Conservation (phyloP, 164 flowering plant species). For the Akebia trifoliata region DNA sequence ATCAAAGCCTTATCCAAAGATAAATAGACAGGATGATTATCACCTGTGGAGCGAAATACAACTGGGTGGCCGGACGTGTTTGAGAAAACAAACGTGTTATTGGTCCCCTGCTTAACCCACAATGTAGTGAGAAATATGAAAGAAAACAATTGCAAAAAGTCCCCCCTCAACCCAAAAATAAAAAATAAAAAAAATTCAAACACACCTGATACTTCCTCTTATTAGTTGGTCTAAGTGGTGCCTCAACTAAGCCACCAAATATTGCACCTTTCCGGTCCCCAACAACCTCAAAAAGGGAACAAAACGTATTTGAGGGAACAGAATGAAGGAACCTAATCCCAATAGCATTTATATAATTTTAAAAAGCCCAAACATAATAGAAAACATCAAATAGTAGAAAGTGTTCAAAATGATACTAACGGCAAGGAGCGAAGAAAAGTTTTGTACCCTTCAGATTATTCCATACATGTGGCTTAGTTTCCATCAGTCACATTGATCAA, state of each 20-base stretch:
- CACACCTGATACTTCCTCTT: slow-evolving; percentile 81
- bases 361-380: too few relatives aligned
- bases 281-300: slow-evolving; percentile 52
- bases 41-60: slow-evolving; percentile 91
- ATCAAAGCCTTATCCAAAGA: too few relatives aligned
- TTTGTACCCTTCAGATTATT: too few relatives aligned
- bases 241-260: slow-evolving; percentile 96
- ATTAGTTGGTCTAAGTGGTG: slow-evolving; percentile 66
- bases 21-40: not conserved
- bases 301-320: not conserved
- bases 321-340: not conserved
- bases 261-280: slow-evolving; percentile 86
- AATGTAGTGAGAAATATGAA: slow-evolving; percentile 10
- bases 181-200: not conserved
- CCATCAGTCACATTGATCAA: too few relatives aligned
- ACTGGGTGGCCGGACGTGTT: slow-evolving; percentile 49
- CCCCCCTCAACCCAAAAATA: not conserved
- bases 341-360: not conserved
- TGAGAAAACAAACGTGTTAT: slow-evolving; percentile 76
- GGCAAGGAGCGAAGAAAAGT: too few relatives aligned
- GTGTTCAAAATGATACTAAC: too few relatives aligned
- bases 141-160: not conserved
- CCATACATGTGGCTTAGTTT: too few relatives aligned
- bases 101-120: slow-evolving; percentile 62
- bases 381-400: too few relatives aligned